Evolutionary conservation across 2,329 filamentous ascomycete genomes (phyloP), one percentile per base, ranked within the genome.

Genomic region (Myriangium duriaei): DNA sequence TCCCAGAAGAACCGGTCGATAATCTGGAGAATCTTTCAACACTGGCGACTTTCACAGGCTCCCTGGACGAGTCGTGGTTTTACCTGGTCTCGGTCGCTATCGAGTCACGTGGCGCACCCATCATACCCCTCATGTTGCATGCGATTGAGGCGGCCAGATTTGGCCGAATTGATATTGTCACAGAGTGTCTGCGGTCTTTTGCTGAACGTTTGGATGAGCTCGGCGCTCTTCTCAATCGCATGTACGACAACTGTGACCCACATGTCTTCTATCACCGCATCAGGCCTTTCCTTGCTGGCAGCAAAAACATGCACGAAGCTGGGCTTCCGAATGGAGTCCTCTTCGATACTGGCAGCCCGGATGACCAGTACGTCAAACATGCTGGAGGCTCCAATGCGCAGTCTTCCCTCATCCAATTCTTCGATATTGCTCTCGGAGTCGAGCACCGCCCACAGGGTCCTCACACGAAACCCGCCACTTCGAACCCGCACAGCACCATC

Each of bases 51-150:
- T 92, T 95, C 54, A 96, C 91, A 11, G 91, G 91, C 35, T 87
- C 86, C 5, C 68, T 93, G 39, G 91, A 98, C 55, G 91, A 98
- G 63, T 94, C 91, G 45, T 98, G 91, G 91, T 98, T 98, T 57
- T 98, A 96, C 57, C 70, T 98, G 10, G 76, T 96, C 37, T 95
- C 86, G 0, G 83, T 95, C 3, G 91, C 88, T 45, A 95, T 98
- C 46, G 91, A 98, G 62, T 86, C 87, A 39, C 79, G 85, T 40
- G 88, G 85, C 16, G 91, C 79, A 0, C 82, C 86, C 3, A 81
- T 87, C 41, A 78, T 98, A 37, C 78, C 86, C 0, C 64, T 94
- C 42, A 94, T 95, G 84, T 68, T 98, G 30, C 71, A 77, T 29
- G 91, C 91, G 32, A 87, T 98, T 41, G 68, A 74, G 37, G 87